These are phyloP conservation scores for Thermomyces lanuginosus DNA, from an alignment of 2,329 filamentous ascomycete genomes.

Conservation along the genomic window DNA sequence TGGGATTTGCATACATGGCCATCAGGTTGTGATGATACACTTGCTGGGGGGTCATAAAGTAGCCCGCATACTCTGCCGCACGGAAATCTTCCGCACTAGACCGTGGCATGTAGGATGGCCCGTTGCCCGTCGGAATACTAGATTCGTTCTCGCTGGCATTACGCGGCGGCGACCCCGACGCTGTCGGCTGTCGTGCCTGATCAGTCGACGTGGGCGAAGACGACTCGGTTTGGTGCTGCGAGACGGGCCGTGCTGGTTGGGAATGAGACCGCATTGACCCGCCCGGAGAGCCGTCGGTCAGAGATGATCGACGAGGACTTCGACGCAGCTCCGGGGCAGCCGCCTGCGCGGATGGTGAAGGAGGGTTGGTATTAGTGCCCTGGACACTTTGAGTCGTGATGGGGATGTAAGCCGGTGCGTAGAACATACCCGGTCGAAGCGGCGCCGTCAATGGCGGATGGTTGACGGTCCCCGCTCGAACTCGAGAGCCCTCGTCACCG, in stretches of 20 bases:
- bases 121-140: constrained; percentile 15
- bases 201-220: constrained; percentile 17
- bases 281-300: constrained; percentile 26
- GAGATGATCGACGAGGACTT: constrained; percentile 29
- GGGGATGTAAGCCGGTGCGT: constrained; percentile 21
- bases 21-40: constrained; percentile 24
- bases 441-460: constrained; percentile 18
- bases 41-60: constrained; percentile 30
- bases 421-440: constrained; percentile 20
- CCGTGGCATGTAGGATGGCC: constrained; percentile 15
- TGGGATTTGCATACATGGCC: constrained; percentile 21
- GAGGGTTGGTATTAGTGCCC: constrained; percentile 29
- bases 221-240: no score
- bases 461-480: constrained; percentile 22
- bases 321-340: constrained; percentile 29
- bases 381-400: constrained; percentile 20
- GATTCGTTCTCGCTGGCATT: constrained; percentile 18
- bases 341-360: constrained; percentile 27
- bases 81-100: constrained; percentile 27
- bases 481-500: constrained; percentile 23
- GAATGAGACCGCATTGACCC: constrained; percentile 32
- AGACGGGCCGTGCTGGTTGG: constrained; percentile 32
- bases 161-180: constrained; percentile 19
- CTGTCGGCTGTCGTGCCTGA: constrained; percentile 16
- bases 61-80: constrained; percentile 29